Base-by-base conservation (phyloP, 2,329 filamentous ascomycete genomes). In the Cladophialophora bantiana region DNA sequence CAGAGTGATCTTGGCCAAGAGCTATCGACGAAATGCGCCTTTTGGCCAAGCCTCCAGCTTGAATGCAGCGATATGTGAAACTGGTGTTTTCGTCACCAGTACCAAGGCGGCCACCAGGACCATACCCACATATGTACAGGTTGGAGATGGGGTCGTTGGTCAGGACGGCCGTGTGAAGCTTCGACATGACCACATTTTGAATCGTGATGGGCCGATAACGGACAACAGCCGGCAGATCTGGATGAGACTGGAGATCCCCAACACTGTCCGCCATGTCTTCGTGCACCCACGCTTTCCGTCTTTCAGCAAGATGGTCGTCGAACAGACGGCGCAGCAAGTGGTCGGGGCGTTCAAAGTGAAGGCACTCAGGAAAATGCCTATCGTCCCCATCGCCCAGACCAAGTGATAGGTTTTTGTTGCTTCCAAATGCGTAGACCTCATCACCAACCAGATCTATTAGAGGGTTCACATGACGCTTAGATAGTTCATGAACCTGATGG, bases 371-470 rank as follows among this genome's bases (percentile, higher is more conserved):
- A 74, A 90, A 96, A 70, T 98, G 94, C 2, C 95, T 89, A 75
- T 99, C 94, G 76, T 97, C 93, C 74, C 96, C 90, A 75, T 99
- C 94, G n/a, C 94, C 94, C 67, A 98, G 90, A 1, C 95, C 95
- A 26, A 99, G 85, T 0, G 92, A 95, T 9, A 96, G 80, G 73
- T 99, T 99, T 75, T 95, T 96, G 79, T 97, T 99, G 79, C 94
- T 98, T 58, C 95, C 95, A 78, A 98, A 97, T 0, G 93, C 90
- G 74, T 93, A 98, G 0, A 97, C 82, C 75, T 99, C 95, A 74
- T 97, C 92, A 7, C 93, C 94, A 26, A 82, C 77, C 32, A 89
- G 72, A 72, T 76, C 77, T 32, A 77, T 74, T 38, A 74, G 72
- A 12, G 77, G 75, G 54, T 76, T 76, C 40, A 80, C 64, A 63